phyloP scores from a whole-genome alignment of 2,329 filamentous ascomycete species.

The Hypomyces rosellus region DNA sequence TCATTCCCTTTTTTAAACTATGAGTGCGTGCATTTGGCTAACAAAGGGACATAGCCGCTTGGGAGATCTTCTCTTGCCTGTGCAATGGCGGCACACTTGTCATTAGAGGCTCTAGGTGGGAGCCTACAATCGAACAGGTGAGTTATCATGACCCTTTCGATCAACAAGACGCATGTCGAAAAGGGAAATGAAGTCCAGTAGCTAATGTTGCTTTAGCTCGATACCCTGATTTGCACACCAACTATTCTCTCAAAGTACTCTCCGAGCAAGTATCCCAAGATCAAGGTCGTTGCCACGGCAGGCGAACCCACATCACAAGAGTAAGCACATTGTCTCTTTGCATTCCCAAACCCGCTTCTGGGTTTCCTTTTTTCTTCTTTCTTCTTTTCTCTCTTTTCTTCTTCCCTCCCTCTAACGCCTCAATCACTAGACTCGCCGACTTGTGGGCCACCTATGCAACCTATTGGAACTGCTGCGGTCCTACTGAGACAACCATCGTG shows the following conservation, averaged over 20 bases:
- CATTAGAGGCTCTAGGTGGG: conserved; percentile 45
- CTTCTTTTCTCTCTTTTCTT: neutral
- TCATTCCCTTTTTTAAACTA: neutral
- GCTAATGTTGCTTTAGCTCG: conserved; percentile 28
- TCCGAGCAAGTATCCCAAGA: conserved; percentile 41
- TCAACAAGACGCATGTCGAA: neutral
- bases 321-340: conserved; percentile 23
- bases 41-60: conserved; percentile 39
- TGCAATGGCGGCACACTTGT: conserved; percentile 53
- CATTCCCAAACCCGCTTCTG: neutral
- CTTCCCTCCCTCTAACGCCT: neutral
- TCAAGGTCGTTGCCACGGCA: conserved; percentile 48
- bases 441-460: conserved; percentile 44
- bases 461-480: conserved; percentile 53
- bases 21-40: conserved; percentile 6
- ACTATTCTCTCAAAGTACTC: conserved; percentile 46
- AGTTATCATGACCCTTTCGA: conserved; percentile 7
- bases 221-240: conserved; percentile 50
- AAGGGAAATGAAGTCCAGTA: neutral
- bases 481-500: conserved; percentile 54
- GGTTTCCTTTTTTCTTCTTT: neutral
- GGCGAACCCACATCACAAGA: conserved; percentile 45
- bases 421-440: conserved; percentile 38
- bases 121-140: conserved; percentile 39
- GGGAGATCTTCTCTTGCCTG: conserved; percentile 52